A percentile compares a stretch with the other conserved stretches of the same genome.
Evolutionary conservation across 1,139 yeast species (phyloP).

Genomic region (Sporopachydermia cereana): DNA sequence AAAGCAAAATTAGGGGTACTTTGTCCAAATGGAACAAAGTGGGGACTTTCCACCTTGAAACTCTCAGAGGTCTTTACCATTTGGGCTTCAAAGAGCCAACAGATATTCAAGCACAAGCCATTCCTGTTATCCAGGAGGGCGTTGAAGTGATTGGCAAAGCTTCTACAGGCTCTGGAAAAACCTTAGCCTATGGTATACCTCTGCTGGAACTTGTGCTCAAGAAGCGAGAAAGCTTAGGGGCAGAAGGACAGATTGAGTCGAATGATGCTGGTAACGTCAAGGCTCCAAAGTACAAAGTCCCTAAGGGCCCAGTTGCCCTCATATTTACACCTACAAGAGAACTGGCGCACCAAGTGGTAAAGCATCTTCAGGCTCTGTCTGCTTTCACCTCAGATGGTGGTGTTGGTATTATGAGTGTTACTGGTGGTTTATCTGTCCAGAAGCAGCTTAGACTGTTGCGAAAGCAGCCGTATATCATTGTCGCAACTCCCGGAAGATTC

Average conservation of each 20-base stretch:
- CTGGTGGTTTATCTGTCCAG: constrained; percentile 92
- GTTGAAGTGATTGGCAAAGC: constrained; percentile 90
- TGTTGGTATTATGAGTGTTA: constrained; percentile 48
- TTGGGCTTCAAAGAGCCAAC: constrained; percentile 66
- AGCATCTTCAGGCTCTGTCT: constrained; percentile 57
- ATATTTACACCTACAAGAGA: constrained; percentile 95
- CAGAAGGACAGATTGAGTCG: constrained; percentile 16
- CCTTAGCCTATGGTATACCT: constrained; percentile 93
- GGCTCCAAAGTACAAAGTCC: constrained; percentile 12
- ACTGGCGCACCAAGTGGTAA: constrained; percentile 85
- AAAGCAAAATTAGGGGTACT: background rate
- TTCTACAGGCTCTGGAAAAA: constrained; percentile 96
- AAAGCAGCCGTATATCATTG: constrained; percentile 69
- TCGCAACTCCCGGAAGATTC: constrained; percentile 95
- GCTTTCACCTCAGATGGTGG: constrained; percentile 43
- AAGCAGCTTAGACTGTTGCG: constrained; percentile 75
- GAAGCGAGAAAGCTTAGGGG: constrained; percentile 21
- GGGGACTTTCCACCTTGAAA: background rate
- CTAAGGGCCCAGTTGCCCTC: constrained; percentile 51
- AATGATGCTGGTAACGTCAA: constrained; percentile 13
- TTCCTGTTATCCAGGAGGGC: constrained; percentile 65
- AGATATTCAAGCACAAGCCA: constrained; percentile 65
- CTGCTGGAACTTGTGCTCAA: constrained; percentile 54
- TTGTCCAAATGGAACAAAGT: constrained; percentile 3
- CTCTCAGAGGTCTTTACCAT: constrained; percentile 46